Evolutionary conservation across 106 monocot species (phyloP), one percentile per base, ranked within the genome.

Genomic region (Dioscorea alata): DNA sequence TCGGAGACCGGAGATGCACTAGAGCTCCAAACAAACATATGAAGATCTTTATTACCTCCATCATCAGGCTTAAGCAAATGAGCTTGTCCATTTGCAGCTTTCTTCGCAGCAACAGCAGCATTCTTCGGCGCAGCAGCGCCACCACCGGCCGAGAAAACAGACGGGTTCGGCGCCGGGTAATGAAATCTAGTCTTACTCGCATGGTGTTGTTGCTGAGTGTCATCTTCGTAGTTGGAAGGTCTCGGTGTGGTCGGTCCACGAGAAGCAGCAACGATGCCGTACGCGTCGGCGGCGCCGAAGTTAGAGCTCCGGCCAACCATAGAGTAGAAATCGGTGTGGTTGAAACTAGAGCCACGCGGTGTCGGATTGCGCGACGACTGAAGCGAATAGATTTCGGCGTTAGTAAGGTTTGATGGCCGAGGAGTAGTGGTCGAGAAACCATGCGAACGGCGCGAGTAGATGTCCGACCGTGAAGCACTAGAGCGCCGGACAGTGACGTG

Each of bases 21-120:
- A 19, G 95, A 88, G 78, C 91, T 91, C 95, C 91, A 96, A 0
- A 96, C 88, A 59, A 92, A 92, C 96, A 96, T 96, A 69, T 89
- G 96, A 8, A 96, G 80, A 49, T 96, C 96, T 64, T 83, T 87
- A 4, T 65, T 73, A 4, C 61, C 81, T 0, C 76, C 82, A 0
- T 72, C 84, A 50, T 73, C 80, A 15, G 65, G 64, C 63, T 64
- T 73, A 68, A 80, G 28, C 69, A 66, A 17, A 33, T 84, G 79
- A 6, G 86, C 59, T 49, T 85, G 84, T 15, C 82, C 82, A 23
- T 85, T 85, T 12, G 57, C 79, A 10, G 57, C 79, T 68, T 66
- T 81, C 73, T 69, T 85, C 2, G 62, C 49, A 13, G 23, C 72
- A 13, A 17, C 23, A 0, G 59, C 71, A 17, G 70, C 52, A 8